Evolutionary conservation across 2,329 filamentous ascomycete genomes (phyloP), one percentile per base, ranked within the genome.

Genomic region (Acrocalymma vagum): DNA sequence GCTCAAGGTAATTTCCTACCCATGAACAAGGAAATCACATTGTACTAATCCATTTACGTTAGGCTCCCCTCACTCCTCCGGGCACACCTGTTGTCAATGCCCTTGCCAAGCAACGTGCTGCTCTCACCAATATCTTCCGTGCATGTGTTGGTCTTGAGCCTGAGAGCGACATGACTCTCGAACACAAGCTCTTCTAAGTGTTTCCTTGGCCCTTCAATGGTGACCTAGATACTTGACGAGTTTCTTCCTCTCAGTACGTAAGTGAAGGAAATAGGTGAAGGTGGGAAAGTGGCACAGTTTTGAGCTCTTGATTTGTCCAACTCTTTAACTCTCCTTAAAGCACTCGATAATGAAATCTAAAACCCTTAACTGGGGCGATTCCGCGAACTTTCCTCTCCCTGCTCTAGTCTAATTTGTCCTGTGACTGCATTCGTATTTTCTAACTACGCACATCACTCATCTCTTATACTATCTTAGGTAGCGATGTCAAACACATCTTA

Each of bases 111-210:
- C 94, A 99, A 81, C 90, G 94, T 57, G 87, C 85, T 55, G 92
- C 92, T 28, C 74, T 99, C 71, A 94, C 89, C 73, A 99, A 99
- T 80, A 96, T 99, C 76, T 95, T 99, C 86, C 91, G 93, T 65
- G 94, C 94, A 54, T 97, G 93, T 66, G 87, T 99, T 62, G 94
- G 94, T 54, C 83, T 99, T 46, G 90, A 96, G 81, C 94, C 94
- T 11, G 94, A 99, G 82, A 94, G 87, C 42, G 94, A 99, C 72
- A 99, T 99, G 94, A 96, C 92, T 26, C 83, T 97, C 37, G 94
- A 99, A 82, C 93, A 97, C 80, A 99, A 97, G 85, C 83, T 97
- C 53, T 92, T 96, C 70, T 69, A 65, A 42, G 27, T 18, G 9
- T 17, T 6, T n/a, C 16, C 7, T 22, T 14, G 13, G 7, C 15